Percentiles rank a stretch among this genome's conserved stretches.
These are phyloP conservation scores for Vigna trinervia DNA, from an alignment of 306 rosid genomes.

Conservation along the genomic window DNA sequence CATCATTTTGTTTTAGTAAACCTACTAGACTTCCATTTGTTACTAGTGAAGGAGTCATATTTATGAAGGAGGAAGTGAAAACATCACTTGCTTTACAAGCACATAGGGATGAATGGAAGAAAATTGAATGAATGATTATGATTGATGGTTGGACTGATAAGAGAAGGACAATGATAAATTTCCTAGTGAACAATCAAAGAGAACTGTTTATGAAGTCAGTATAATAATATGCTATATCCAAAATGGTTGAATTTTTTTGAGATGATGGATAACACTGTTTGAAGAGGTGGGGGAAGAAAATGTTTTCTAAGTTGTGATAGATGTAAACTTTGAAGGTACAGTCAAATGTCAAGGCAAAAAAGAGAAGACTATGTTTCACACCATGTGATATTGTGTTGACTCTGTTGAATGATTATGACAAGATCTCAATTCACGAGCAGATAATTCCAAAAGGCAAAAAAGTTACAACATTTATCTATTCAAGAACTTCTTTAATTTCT, in stretches of 20 bases:
- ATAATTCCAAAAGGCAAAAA: too few relatives aligned
- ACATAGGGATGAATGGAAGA: background rate
- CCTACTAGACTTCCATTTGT: too few relatives aligned
- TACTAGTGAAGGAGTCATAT: background rate
- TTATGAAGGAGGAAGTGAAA: background rate
- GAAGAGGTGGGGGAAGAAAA: background rate
- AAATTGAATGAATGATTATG: background rate
- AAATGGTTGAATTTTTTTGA: background rate
- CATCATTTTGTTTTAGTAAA: too few relatives aligned
- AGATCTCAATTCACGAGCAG: too few relatives aligned
- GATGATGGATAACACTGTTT: background rate
- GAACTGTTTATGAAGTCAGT: background rate
- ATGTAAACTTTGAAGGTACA: too few relatives aligned
- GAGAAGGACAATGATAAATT: background rate
- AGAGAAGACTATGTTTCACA: too few relatives aligned
- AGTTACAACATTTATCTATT: too few relatives aligned
- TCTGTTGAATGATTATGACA: too few relatives aligned
- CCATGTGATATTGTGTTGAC: too few relatives aligned
- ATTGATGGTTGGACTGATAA: background rate
- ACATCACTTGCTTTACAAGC: background rate
- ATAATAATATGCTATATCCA: background rate
- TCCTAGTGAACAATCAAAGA: background rate
- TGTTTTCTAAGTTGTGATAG: too few relatives aligned
- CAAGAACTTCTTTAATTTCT: too few relatives aligned
- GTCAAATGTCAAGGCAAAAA: too few relatives aligned